Evolutionary conservation across 2,329 filamentous ascomycete genomes (phyloP), one percentile per base, ranked within the genome.

Genomic region (Graphiopsis chlorocephala): DNA sequence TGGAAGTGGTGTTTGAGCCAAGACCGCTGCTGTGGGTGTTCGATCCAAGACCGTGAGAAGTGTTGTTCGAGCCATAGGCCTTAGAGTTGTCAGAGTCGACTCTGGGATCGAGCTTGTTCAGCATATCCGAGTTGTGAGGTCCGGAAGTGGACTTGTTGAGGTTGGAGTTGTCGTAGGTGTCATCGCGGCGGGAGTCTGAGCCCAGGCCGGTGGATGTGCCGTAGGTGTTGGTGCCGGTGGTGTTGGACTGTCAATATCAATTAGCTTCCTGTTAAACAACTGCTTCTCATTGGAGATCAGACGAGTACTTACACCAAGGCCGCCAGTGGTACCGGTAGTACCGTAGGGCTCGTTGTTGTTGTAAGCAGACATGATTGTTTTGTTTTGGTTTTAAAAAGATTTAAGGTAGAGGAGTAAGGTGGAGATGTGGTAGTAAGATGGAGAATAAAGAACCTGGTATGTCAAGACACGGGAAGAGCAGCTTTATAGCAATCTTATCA

Each of bases 61-160:
- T 50, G n/a, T 3, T 52, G 38, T 45, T 55, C 10, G 60, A 63
- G 25, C 33, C 23, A 14, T 55, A 23, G 23, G 29, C 26, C 57
- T 55, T 52, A 7, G 26, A 33, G 15, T 38, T 31, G 29, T 61
- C 26, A 26, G 48, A 42, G 28, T 67, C 67, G 15, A 67, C 65
- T 14, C 59, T 61, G 56, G 65, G 67, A 17, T 68, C 68, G 4
- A 57, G 47, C n/a, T 59, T 64, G 65, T 69, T 68, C 62, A 66
- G n/a, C 47, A 63, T 50, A 42, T 68, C 63, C 20, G 61, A 66
- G 23, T 66, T 53, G 53, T 70, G 64, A 35, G 69, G 67, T 6
- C 64, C 68, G 17, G 57, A 48, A 35, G 69, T 70, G 10, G 63
- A n/a, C 28, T 28, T 33, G 47, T 50, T 38, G 38, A 23, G 28